phyloP scores from a whole-genome alignment of 192 early-diverging fungal species.

The Pecoramyces ruminantium region DNA sequence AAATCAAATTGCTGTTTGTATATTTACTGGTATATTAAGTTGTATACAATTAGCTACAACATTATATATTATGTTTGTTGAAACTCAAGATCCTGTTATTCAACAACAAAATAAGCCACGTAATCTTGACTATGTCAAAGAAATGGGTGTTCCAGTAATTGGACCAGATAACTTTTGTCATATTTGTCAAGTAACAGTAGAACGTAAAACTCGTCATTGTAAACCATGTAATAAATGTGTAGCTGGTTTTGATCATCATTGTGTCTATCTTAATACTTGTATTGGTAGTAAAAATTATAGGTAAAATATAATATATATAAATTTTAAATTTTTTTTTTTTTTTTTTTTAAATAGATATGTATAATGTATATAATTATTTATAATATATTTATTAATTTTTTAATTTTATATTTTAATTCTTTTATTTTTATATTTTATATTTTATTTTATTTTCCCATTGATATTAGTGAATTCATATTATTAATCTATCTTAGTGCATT shows the following conservation, averaged over 20 bases:
- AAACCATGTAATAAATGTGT: constrained; percentile 39
- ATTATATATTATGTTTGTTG: constrained; percentile 15
- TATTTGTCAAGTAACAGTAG: constrained; percentile 23
- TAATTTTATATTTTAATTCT: too few species aligned
- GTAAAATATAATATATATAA: background rate
- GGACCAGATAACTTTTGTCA: constrained; percentile 16
- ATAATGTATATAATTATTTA: too few species aligned
- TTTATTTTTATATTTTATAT: too few species aligned
- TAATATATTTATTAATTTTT: too few species aligned
- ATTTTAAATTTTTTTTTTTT: too few species aligned
- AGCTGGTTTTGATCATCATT: constrained; percentile 27
- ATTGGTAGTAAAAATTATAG: constrained; percentile 22
- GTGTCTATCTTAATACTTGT: constrained; percentile 21
- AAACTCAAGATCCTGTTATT: constrained; percentile 18
- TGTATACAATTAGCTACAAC: constrained; percentile 6
- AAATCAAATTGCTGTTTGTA: constrained; percentile 2
- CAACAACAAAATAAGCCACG: constrained; percentile 6
- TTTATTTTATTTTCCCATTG: too few species aligned
- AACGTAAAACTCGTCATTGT: constrained; percentile 21
- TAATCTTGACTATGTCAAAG: constrained; percentile 24
- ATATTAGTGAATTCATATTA: background rate
- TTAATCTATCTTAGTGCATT: background rate
- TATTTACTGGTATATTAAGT: constrained; percentile 1
- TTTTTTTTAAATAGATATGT: too few species aligned
- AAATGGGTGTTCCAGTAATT: constrained; percentile 22